A percentile compares a stretch with the other conserved stretches of the same genome.
These are phyloP conservation scores for Cladosporium austrohemisphaericum DNA, from an alignment of 2,329 filamentous ascomycete genomes.

Conservation along the genomic window DNA sequence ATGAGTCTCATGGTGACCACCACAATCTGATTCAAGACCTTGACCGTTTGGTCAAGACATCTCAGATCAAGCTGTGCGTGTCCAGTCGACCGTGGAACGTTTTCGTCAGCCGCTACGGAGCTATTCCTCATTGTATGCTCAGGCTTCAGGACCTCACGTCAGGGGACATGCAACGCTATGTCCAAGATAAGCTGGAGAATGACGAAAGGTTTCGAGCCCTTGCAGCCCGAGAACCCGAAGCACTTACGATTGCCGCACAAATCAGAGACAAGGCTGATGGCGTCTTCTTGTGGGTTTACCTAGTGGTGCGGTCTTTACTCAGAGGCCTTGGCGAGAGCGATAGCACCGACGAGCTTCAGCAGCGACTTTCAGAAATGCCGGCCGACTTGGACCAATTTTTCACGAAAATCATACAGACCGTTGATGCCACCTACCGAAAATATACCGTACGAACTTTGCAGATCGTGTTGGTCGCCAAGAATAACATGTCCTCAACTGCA, in stretches of 20 bases:
- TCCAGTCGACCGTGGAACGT: constrained; percentile 16
- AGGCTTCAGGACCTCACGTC: constrained; percentile 3
- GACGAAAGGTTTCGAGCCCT: constrained; percentile 4
- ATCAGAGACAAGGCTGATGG: constrained; percentile 23
- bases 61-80: constrained; percentile 13
- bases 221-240: constrained; percentile 13
- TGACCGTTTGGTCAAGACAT: not conserved
- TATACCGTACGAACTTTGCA: not conserved
- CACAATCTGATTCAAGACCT: not conserved
- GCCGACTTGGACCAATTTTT: not conserved
- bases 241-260: constrained; percentile 14
- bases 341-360: not conserved
- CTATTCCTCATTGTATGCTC: not conserved
- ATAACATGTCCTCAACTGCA: too few species aligned
- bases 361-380: not conserved
- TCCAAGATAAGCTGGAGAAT: constrained; percentile 19
- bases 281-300: constrained; percentile 29
- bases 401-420: not conserved
- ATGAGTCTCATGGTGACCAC: not conserved
- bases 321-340: constrained; percentile 8
- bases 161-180: constrained; percentile 18
- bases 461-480: too few species aligned
- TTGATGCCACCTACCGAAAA: not conserved
- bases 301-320: constrained; percentile 26
- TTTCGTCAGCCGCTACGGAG: not conserved